Percentiles rank a stretch among this genome's conserved stretches.
Evolutionary conservation across 352 stramenopile genomes (phyloP).

Genomic region (Phytophthora palmivora): DNA sequence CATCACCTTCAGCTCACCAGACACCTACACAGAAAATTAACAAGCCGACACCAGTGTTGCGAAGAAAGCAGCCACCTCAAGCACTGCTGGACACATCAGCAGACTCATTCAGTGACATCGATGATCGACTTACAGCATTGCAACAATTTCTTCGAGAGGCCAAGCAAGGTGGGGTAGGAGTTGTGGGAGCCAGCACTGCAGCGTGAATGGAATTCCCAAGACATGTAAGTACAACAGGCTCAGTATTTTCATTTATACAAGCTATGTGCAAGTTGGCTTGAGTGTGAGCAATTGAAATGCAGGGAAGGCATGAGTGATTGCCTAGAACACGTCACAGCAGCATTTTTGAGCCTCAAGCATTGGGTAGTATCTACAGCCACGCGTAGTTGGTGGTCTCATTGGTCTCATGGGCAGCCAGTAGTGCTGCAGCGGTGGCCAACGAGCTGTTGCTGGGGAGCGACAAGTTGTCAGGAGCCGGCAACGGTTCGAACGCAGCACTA

Average conservation of each 20-base stretch:
- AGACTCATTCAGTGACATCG: conserved; percentile 87
- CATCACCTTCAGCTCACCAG: neutral
- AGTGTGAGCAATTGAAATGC: conserved; percentile 12
- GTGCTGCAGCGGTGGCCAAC: conserved; percentile 8
- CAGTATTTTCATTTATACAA: conserved; percentile 30
- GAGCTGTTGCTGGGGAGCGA: conserved; percentile 20
- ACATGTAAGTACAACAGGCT: conserved; percentile 39
- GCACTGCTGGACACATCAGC: conserved; percentile 68
- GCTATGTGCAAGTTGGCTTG: conserved; percentile 23
- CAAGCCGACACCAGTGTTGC: conserved; percentile 9
- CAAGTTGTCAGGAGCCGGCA: conserved; percentile 23
- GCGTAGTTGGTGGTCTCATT: conserved; percentile 18
- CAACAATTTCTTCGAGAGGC: conserved; percentile 86
- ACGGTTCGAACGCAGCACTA: conserved; percentile 16
- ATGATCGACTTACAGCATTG: conserved; percentile 81
- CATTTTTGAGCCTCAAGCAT: conserved; percentile 16
- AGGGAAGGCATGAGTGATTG: too few relatives aligned
- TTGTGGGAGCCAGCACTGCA: conserved; percentile 23
- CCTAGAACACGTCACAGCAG: conserved; percentile 17
- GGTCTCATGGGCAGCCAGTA: conserved; percentile 31
- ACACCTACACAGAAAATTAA: conserved; percentile 3
- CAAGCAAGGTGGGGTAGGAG: conserved; percentile 54
- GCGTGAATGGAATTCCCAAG: conserved; percentile 21
- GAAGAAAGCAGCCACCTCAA: conserved; percentile 31
- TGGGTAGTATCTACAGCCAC: conserved; percentile 33